phyloP scores from a whole-genome alignment of 129 eudicot genomes.

The Chrysanthemum makinoi region DNA sequence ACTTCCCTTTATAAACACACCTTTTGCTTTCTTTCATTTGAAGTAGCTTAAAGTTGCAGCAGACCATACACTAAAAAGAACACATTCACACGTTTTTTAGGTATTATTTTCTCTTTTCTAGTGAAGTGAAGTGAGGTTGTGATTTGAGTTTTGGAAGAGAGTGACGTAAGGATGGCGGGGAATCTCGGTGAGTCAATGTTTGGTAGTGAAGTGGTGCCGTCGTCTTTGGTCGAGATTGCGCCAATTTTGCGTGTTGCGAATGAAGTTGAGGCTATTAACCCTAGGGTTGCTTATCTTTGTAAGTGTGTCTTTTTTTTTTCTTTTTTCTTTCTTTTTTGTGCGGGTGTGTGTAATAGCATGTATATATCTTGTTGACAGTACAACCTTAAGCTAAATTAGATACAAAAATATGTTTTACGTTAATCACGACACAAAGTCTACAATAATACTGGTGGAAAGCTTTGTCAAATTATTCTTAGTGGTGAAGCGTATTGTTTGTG shows the following conservation, averaged over 20 bases:
- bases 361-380: neutral
- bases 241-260: slow-evolving; percentile 99
- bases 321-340: too few species aligned
- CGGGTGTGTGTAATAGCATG: too few species aligned
- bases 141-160: slow-evolving; percentile 18
- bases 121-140: slow-evolving; percentile 9
- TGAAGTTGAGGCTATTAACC: slow-evolving; percentile 91
- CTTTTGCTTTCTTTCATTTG: slow-evolving; percentile 31
- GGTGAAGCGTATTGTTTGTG: too few species aligned
- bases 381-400: neutral
- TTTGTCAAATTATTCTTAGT: too few species aligned
- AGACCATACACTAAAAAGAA: slow-evolving; percentile 30
- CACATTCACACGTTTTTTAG: neutral
- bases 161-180: slow-evolving; percentile 52
- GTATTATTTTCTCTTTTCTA: slow-evolving; percentile 35
- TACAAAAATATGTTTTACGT: too few species aligned
- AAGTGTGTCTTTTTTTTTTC: slow-evolving; percentile 26
- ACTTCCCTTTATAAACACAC: too few species aligned
- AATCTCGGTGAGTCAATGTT: slow-evolving; percentile 87
- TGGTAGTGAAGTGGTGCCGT: slow-evolving; percentile 98
- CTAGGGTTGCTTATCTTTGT: slow-evolving; percentile 98
- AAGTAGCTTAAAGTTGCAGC: slow-evolving; percentile 53
- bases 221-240: slow-evolving; percentile 89
- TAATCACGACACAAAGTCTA: neutral
- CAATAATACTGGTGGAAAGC: too few species aligned